Conservation (phyloP, 2,329 filamentous ascomycete genomes). For the Aspergillus fischeri region DNA sequence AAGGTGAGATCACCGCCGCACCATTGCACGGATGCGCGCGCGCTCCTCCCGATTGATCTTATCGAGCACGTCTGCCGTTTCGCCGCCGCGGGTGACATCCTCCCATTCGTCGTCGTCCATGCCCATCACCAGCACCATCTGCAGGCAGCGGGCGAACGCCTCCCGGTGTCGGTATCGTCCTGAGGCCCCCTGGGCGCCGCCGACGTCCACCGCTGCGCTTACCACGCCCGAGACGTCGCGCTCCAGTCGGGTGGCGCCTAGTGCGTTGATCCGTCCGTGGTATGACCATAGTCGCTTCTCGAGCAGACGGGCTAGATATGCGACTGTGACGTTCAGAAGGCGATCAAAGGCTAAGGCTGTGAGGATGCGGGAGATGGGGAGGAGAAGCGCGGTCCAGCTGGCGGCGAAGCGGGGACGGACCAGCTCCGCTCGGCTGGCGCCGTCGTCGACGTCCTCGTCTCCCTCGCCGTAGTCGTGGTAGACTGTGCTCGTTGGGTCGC, state of each 20-base stretch:
- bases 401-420: constrained; percentile 77
- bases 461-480: constrained; percentile 46
- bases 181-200: constrained; percentile 26
- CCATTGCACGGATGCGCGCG: constrained; percentile 65
- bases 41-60: constrained; percentile 71
- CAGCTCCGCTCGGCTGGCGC: constrained; percentile 52
- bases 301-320: constrained; percentile 70
- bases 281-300: constrained; percentile 86
- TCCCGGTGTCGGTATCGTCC: constrained; percentile 72
- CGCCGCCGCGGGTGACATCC: constrained; percentile 56
- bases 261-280: constrained; percentile 71
- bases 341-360: constrained; percentile 71
- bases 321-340: constrained; percentile 70
- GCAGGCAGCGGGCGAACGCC: constrained; percentile 67
- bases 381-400: constrained; percentile 80
- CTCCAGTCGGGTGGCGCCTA: constrained; percentile 79
- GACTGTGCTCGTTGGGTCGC: constrained; percentile 29
- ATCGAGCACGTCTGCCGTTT: constrained; percentile 51
- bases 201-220: constrained; percentile 39
- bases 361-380: constrained; percentile 78
- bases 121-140: constrained; percentile 81
- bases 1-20: constrained; percentile 31
- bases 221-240: constrained; percentile 77
- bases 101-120: constrained; percentile 98
- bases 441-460: constrained; percentile 23